Conservation (phyloP, 202 grass and related monocot species). For the Eragrostis tef region DNA sequence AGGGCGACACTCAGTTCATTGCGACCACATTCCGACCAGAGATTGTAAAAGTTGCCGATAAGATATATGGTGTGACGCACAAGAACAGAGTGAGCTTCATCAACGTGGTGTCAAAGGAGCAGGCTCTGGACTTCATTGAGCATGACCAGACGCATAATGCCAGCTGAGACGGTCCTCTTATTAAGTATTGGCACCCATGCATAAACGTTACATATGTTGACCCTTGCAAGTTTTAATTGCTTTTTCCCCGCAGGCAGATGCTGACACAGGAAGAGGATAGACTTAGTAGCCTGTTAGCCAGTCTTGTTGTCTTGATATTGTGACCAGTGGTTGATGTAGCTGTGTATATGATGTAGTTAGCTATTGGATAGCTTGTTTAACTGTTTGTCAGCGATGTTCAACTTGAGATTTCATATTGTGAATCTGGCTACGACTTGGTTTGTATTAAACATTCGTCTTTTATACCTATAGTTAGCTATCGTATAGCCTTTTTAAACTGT, state of each 20-base stretch:
- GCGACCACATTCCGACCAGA: slow-evolving; percentile 86
- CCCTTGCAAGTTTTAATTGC: neutral
- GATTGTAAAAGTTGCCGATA: slow-evolving; percentile 86
- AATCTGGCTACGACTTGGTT: neutral
- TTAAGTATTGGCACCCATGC: neutral
- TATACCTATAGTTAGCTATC: neutral
- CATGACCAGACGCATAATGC: slow-evolving; percentile 88
- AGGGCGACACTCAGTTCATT: slow-evolving; percentile 87
- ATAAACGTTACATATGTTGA: neutral
- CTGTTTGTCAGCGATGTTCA: neutral
- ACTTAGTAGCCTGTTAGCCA: neutral
- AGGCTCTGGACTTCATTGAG: slow-evolving; percentile 96
- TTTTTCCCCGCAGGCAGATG: slow-evolving; percentile 31
- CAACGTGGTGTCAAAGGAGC: slow-evolving; percentile 79
- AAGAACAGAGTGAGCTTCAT: slow-evolving; percentile 95
- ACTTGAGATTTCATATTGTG: neutral
- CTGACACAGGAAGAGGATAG: slow-evolving; percentile 1
- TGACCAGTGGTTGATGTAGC: slow-evolving; percentile 8
- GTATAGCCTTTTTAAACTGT: neutral
- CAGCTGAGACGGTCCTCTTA: slow-evolving; percentile 49
- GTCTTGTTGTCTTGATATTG: neutral
- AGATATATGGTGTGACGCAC: slow-evolving; percentile 95
- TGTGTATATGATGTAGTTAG: slow-evolving; percentile 48
- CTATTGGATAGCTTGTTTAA: slow-evolving; percentile 20
- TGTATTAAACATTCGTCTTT: neutral